A percentile compares a stretch with the other conserved stretches of the same genome.
These are phyloP conservation scores for Didymella pomorum DNA, from an alignment of 2,329 filamentous ascomycete genomes.

Conservation along the genomic window DNA sequence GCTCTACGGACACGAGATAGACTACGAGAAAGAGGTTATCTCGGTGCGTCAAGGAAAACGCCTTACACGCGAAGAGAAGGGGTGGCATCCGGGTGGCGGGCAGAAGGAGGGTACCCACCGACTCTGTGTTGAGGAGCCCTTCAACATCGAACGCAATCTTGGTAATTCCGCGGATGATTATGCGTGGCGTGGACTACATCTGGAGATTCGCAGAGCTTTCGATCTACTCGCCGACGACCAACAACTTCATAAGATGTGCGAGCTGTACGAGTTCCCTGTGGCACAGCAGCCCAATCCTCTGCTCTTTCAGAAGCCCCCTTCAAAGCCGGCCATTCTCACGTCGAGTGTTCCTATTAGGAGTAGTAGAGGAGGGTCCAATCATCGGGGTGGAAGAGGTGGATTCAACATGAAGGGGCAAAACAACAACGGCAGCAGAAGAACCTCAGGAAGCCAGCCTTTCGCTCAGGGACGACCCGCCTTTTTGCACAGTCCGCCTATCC, in stretches of 20 bases:
- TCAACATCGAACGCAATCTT: slow-evolving; percentile 87
- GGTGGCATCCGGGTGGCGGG: slow-evolving; percentile 73
- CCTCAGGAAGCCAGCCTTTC: slow-evolving; percentile 64
- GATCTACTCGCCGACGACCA: slow-evolving; percentile 75
- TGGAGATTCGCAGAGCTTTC: slow-evolving; percentile 89
- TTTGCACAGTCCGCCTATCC: slow-evolving; percentile 55
- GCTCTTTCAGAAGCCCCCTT: slow-evolving; percentile 60
- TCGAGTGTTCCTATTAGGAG: slow-evolving; percentile 59
- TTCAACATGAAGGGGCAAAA: slow-evolving; percentile 60
- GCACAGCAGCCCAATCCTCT: slow-evolving; percentile 68
- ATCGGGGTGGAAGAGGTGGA: slow-evolving; percentile 57
- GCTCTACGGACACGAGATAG: slow-evolving; percentile 91
- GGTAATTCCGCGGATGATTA: slow-evolving; percentile 97
- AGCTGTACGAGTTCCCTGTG: slow-evolving; percentile 86
- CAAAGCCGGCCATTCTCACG: slow-evolving; percentile 64
- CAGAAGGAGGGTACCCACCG: slow-evolving; percentile 68
- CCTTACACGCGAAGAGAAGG: slow-evolving; percentile 83
- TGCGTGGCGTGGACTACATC: slow-evolving; percentile 88
- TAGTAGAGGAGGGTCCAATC: slow-evolving; percentile 54
- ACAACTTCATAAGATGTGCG: slow-evolving; percentile 83
- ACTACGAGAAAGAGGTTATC: slow-evolving; percentile 84
- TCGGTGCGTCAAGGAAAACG: slow-evolving; percentile 84
- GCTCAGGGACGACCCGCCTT: slow-evolving; percentile 50
- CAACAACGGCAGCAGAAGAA: slow-evolving; percentile 55
- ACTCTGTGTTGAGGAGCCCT: slow-evolving; percentile 95